Evolutionary conservation across 805 yeast species (phyloP).

Genomic region (Candida caryicola): DNA sequence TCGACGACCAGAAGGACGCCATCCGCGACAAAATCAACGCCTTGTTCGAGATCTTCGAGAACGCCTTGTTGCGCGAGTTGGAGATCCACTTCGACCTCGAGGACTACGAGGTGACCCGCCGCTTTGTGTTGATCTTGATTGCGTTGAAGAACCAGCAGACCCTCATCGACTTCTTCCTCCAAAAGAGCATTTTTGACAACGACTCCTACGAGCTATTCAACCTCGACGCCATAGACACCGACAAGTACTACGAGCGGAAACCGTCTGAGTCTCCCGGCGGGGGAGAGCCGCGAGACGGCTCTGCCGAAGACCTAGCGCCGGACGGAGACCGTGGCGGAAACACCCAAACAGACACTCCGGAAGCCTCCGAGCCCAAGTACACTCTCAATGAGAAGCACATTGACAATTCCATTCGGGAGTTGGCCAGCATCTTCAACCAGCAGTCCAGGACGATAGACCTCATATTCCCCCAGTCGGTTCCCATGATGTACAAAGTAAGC

Average conservation of each 20-base stretch:
- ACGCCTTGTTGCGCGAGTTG: conserved; percentile 65
- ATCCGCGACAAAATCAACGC: conserved; percentile 48
- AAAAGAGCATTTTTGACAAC: conserved; percentile 40
- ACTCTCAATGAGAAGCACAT: conserved; percentile 16
- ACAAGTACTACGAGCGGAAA: conserved; percentile 17
- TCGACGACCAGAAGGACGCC: conserved; percentile 25
- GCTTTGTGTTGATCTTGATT: conserved; percentile 34
- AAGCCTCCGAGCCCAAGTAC: neutral
- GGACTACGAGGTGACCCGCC: conserved; percentile 39
- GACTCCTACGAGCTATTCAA: conserved; percentile 28
- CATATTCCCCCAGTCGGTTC: conserved; percentile 43
- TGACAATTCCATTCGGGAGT: conserved; percentile 21
- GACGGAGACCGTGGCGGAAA: neutral
- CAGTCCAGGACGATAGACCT: conserved; percentile 38
- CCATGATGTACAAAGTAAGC: conserved; percentile 47
- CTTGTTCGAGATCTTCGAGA: conserved; percentile 65
- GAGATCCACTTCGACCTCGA: conserved; percentile 52
- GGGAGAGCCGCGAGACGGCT: conserved; percentile 1
- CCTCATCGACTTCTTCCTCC: conserved; percentile 42
- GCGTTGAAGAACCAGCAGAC: conserved; percentile 41
- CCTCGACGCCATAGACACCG: conserved; percentile 25
- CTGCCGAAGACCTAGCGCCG: conserved; percentile 6
- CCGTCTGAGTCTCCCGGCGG: too few species aligned
- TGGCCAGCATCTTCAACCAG: conserved; percentile 36
- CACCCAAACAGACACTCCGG: neutral